A percentile compares a stretch with the other conserved stretches of the same genome.
These are phyloP conservation scores for Aspergillus candidus DNA, from an alignment of 2,329 filamentous ascomycete genomes.

Conservation along the genomic window DNA sequence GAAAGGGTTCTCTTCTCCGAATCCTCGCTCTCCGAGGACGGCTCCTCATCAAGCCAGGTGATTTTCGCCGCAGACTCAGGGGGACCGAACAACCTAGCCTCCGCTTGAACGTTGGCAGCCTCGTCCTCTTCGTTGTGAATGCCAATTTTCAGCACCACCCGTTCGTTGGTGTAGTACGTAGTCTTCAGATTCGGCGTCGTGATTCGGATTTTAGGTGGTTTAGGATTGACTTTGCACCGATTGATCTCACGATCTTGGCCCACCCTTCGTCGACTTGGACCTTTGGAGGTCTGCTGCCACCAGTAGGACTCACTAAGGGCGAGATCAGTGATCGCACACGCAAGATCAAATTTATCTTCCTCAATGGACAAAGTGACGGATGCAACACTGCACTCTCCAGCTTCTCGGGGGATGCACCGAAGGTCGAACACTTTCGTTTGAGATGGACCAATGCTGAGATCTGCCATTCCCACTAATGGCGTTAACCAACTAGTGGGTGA, in stretches of 20 bases:
- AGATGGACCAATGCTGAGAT: conserved; percentile 62
- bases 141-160: conserved; percentile 61
- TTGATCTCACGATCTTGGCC: conserved; percentile 45
- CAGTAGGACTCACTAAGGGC: conserved; percentile 30
- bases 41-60: conserved; percentile 41
- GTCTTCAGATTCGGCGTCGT: conserved; percentile 55
- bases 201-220: conserved; percentile 87
- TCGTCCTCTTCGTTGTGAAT: conserved; percentile 79
- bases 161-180: conserved; percentile 82
- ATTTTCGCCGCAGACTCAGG: conserved; percentile 42
- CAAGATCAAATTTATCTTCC: conserved; percentile 60
- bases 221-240: conserved; percentile 68
- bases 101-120: conserved; percentile 64
- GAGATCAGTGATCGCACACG: conserved; percentile 54
- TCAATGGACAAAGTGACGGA: conserved; percentile 59
- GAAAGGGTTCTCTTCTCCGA: conserved; percentile 22
- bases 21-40: conserved; percentile 12
- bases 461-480: conserved; percentile 50
- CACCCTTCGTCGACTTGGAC: conserved; percentile 32
- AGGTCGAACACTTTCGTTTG: conserved; percentile 67
- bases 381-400: conserved; percentile 66
- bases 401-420: conserved; percentile 68
- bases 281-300: conserved; percentile 38
- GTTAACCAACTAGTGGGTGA: conserved; percentile 30
- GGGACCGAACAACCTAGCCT: conserved; percentile 60